Percentiles rank a stretch among this genome's conserved stretches.
Conservation (phyloP, 768 basidiomycete species). For the Lepiota venenata region DNA sequence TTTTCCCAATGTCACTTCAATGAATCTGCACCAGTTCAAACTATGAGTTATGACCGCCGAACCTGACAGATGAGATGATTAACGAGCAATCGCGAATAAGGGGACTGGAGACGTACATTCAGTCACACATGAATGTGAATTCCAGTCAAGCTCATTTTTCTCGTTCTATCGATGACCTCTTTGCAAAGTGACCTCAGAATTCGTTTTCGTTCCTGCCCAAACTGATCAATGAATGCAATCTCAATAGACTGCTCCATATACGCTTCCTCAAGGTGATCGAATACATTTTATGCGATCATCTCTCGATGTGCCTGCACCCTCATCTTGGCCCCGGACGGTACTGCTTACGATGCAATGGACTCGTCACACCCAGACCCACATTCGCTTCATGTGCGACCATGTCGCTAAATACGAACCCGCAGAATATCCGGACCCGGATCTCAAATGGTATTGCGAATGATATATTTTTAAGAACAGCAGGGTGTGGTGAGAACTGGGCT, state of each 20-base stretch:
- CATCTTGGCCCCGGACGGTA: constrained; percentile 23
- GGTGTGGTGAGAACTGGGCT: constrained; percentile 74
- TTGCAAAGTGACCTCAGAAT: constrained; percentile 89
- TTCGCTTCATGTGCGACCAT: constrained; percentile 14
- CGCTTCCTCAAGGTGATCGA: constrained; percentile 73
- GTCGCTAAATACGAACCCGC: constrained; percentile 62
- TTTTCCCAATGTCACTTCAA: constrained; percentile 92
- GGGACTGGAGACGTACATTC: constrained; percentile 52
- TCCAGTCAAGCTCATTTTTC: constrained; percentile 94
- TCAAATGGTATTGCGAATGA: constrained; percentile 96
- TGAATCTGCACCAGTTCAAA: constrained; percentile 89
- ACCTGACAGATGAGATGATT: background rate
- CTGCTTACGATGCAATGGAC: constrained; percentile 15
- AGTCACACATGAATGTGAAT: constrained; percentile 86
- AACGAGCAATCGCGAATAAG: background rate
- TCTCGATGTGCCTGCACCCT: constrained; percentile 64
- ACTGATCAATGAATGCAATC: constrained; percentile 93
- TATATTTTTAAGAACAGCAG: constrained; percentile 92
- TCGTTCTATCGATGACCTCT: constrained; percentile 92
- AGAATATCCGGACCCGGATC: constrained; percentile 85
- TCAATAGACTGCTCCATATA: constrained; percentile 80
- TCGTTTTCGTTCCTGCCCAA: constrained; percentile 80
- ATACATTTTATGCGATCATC: constrained; percentile 89
- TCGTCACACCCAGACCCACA: background rate
- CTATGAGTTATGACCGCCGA: constrained; percentile 56